A percentile compares a stretch with the other conserved stretches of the same genome.
Conservation (phyloP, 1,284 basidiomycete genomes). For the Apiotrichum gamsii region DNA sequence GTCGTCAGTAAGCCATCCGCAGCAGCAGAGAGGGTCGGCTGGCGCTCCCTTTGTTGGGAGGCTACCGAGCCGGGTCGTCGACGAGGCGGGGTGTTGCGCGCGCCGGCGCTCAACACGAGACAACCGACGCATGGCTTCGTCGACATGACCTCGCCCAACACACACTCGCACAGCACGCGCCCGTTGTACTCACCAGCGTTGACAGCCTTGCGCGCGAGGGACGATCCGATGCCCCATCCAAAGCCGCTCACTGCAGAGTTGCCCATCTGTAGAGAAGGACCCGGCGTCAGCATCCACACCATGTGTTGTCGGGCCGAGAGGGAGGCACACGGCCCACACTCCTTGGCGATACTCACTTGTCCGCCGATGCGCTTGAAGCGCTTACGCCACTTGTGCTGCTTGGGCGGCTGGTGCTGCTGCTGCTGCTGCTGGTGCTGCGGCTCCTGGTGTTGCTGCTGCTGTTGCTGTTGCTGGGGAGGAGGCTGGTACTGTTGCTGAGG, state of each 20-base stretch:
- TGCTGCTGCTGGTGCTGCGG: not conserved
- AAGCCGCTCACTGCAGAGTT: conserved; percentile 1
- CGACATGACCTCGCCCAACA: too few species aligned
- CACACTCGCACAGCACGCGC: too few species aligned
- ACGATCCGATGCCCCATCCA: conserved; percentile 1
- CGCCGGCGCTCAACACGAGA: too few species aligned
- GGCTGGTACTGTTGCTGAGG: not conserved
- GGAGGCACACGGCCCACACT: too few species aligned
- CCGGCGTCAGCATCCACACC: too few species aligned
- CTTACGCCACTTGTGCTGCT: not conserved
- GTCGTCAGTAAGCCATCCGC: too few species aligned
- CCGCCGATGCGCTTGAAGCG: not conserved
- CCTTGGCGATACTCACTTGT: not conserved
- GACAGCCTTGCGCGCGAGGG: not conserved
- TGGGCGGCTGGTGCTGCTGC: not conserved
- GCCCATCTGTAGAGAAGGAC: conserved; percentile 3
- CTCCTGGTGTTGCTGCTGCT: not conserved
- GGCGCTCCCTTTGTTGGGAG: too few species aligned
- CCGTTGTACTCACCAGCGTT: conserved; percentile 1
- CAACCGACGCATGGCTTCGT: too few species aligned
- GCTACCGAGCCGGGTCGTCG: too few species aligned
- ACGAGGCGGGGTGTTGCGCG: too few species aligned
- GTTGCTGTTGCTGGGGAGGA: not conserved
- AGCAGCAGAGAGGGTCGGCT: too few species aligned
- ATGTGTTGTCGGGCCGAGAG: too few species aligned